Evolutionary conservation across 805 yeast genomes (phyloP).

Genomic region (Lipomyces yamanashiensis): DNA sequence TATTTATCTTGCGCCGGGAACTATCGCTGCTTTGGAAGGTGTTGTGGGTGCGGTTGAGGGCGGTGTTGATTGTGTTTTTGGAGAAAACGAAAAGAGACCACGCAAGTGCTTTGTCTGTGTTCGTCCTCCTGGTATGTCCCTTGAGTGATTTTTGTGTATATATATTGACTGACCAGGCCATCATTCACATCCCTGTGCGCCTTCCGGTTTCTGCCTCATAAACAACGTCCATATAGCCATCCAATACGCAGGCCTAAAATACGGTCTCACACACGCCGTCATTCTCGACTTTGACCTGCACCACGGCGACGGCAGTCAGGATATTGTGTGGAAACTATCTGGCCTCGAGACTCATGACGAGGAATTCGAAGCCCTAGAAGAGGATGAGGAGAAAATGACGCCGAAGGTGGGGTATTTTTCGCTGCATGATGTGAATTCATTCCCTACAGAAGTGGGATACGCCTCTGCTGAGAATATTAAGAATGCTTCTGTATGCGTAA

Average conservation of each 20-base stretch:
- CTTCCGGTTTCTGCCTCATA: constrained; percentile 81
- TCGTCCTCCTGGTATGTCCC: constrained; percentile 34
- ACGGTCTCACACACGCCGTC: constrained; percentile 77
- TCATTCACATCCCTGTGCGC: constrained; percentile 81
- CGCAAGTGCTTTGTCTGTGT: constrained; percentile 29
- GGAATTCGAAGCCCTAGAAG: constrained; percentile 27
- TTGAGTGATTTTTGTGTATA: constrained; percentile 53
- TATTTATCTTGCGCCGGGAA: constrained; percentile 68
- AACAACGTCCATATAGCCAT: constrained; percentile 83
- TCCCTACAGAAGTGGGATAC: constrained; percentile 79
- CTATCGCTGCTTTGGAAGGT: constrained; percentile 74
- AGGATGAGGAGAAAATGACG: constrained; percentile 32
- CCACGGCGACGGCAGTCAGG: constrained; percentile 90
- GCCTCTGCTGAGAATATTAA: constrained; percentile 72
- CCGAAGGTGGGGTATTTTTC: constrained; percentile 83
- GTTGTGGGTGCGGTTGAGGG: constrained; percentile 76
- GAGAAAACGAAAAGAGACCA: constrained; percentile 39
- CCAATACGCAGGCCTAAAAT: constrained; percentile 68
- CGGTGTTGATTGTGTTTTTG: constrained; percentile 63
- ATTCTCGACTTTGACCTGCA: constrained; percentile 83
- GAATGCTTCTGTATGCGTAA: constrained; percentile 77
- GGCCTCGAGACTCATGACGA: constrained; percentile 51
- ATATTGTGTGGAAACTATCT: constrained; percentile 79
- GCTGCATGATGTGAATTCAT: constrained; percentile 81
- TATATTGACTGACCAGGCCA: constrained; percentile 81